phyloP scores from a whole-genome alignment of 2,329 filamentous ascomycete species.

The Aspergillus cejpii region DNA sequence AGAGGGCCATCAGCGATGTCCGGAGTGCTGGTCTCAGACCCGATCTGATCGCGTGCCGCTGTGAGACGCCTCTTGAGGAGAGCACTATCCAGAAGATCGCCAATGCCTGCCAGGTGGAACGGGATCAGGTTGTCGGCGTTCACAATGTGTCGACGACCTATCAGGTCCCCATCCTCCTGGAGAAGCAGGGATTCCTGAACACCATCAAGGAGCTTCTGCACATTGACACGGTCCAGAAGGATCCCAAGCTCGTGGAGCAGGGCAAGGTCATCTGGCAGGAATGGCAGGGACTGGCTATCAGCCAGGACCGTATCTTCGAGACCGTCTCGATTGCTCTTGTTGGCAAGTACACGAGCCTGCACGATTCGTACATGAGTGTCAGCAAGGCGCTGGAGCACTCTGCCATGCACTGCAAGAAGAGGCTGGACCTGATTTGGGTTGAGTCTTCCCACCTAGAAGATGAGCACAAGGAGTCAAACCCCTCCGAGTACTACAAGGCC shows the following conservation, averaged over 20 bases:
- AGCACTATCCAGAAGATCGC: slow-evolving; percentile 80
- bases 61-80: slow-evolving; percentile 66
- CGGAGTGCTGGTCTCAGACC: slow-evolving; percentile 71
- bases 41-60: slow-evolving; percentile 87
- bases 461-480: slow-evolving; percentile 53
- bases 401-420: slow-evolving; percentile 75
- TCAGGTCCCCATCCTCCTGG: slow-evolving; percentile 86
- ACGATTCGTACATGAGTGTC: slow-evolving; percentile 80
- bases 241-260: slow-evolving; percentile 51
- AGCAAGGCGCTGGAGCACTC: slow-evolving; percentile 85
- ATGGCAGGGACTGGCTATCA: slow-evolving; percentile 67
- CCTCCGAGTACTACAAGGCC: slow-evolving; percentile 72
- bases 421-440: slow-evolving; percentile 75
- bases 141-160: slow-evolving; percentile 86
- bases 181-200: slow-evolving; percentile 67
- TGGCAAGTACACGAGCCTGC: slow-evolving; percentile 80
- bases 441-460: slow-evolving; percentile 79
- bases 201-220: slow-evolving; percentile 61
- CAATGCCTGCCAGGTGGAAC: slow-evolving; percentile 77
- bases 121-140: slow-evolving; percentile 77
- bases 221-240: slow-evolving; percentile 53
- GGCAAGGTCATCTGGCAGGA: slow-evolving; percentile 67
- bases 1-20: slow-evolving; percentile 77
- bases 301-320: slow-evolving; percentile 60
- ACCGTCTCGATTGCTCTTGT: slow-evolving; percentile 77